Evolutionary conservation across 306 rosid species (phyloP), one percentile per base, ranked within the genome.

Genomic region (Hippophae tibetana): DNA sequence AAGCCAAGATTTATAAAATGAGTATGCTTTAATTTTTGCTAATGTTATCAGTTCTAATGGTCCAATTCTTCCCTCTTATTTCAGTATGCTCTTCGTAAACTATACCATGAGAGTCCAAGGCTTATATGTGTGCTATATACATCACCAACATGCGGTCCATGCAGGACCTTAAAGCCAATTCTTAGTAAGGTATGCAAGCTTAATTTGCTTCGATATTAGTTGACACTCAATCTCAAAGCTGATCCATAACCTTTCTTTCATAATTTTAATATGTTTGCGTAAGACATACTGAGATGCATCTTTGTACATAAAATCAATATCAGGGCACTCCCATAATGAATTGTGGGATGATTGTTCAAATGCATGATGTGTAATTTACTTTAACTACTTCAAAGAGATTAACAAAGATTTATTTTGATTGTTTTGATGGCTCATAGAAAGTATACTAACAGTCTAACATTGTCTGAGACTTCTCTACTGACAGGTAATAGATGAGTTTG

Each of bases 41-140:
- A 31, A 11, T 43, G 1, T 31, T 47, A 2, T 31, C 18, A 3
- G 42, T 65, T 56, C 47, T 43, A 57, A 51, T 13, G 31, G 48
- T 38, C 9, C 9, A 43, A 60, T 10, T 13, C 53, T 65, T 9
- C 31, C 57, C 64, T 55, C 58, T 50, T 52, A 69, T 63, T 64
- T 61, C 85, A 90, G 97, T 90, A 87, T 76, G 92, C 96, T 54
- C 84, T 90, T 53, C 89, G 97, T 56, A 90, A 90, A 78, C 70
- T 90, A 77, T 87, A 90, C 82, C 98, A 90, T 63, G 98, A 85
- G 66, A 87, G 98, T 77, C 95, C 95, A 44, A 81, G 98, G 83
- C 87, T 87, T 79, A 87, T 87, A 69, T 87, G 84, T 49, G 98
- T 85, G 60, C 72, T 90, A 60, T 90, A 90, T 71, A 87, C 95